These are phyloP conservation scores for Rhizopus arrhizus DNA, from an alignment of 371 early-diverging fungal species.

Conservation along the genomic window DNA sequence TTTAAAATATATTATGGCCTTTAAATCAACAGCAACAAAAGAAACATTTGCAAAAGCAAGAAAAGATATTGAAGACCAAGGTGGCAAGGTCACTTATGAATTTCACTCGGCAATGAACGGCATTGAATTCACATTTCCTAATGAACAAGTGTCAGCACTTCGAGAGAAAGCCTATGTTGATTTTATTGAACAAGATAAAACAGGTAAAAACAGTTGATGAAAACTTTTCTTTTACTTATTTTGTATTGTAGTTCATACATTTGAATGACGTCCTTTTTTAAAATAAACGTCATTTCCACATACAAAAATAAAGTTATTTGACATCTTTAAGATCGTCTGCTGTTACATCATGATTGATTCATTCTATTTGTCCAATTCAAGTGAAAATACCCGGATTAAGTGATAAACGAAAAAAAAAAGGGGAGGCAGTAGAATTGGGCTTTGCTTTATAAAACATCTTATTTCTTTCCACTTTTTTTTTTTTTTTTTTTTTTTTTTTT, in stretches of 20 bases:
- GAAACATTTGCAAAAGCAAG: constrained; percentile 19
- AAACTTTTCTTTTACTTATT: neutral
- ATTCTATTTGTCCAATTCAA: too few species aligned
- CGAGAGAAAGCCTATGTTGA: constrained; percentile 26
- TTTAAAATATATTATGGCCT: constrained; percentile 26
- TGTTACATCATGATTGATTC: too few species aligned
- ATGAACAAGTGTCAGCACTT: constrained; percentile 16
- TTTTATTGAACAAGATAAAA: constrained; percentile 30
- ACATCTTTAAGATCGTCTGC: too few species aligned
- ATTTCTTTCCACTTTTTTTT: too few species aligned
- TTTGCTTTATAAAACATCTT: too few species aligned
- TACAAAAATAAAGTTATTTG: too few species aligned
- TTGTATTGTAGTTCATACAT: neutral
- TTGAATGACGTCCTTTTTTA: neutral
- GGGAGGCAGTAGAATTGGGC: too few species aligned
- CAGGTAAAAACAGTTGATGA: constrained; percentile 17
- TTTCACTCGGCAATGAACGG: constrained; percentile 26
- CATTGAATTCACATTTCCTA: constrained; percentile 23
- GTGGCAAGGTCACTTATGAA: constrained; percentile 29
- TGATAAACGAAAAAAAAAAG: too few species aligned
- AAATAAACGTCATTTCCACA: too few species aligned
- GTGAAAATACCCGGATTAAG: too few species aligned
- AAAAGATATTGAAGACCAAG: constrained; percentile 23
- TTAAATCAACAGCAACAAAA: constrained; percentile 24
- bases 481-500: too few species aligned